Base-by-base conservation (phyloP, 148 eudicot genomes). In the Fallopia convolvulus region DNA sequence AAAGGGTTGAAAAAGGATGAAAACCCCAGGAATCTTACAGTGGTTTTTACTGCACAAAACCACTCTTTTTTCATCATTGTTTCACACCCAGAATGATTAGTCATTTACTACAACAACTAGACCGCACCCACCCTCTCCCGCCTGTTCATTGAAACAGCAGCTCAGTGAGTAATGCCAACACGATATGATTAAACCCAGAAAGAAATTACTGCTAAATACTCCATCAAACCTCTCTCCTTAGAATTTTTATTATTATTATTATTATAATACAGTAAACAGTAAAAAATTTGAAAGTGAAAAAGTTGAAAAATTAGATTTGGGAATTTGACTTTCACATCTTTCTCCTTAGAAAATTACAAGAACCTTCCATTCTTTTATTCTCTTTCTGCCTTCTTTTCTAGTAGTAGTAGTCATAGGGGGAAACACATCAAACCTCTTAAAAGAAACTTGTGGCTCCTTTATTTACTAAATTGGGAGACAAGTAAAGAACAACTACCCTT, bases 351-450 rank as follows among this genome's bases (percentile, higher is more conserved):
- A 84, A 77, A 76, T 80, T 82, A 75, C 70, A 80, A 85, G 90
- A 88, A 90, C 83, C 87, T 90, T 88, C 93, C 80, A 82, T 78
- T 79, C 84, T 76, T 86, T 44, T 84, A 75, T 78, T 70, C 66
- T 65, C 76, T 80, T 44, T 49, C 70, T 75, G n/a, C 40, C 63
- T 11, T 55, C 6, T 55, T 53, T 75, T 74, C 49, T 48, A 13
- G 46, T 36, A 13, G 49, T 53, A 26, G 70, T 61, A 23, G 66
- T 58, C 66, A 20, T 8, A 52, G 21, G 58, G 58, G 58, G 58
- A 52, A 52, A 52, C 58, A 55, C 75, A 72, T 48, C 52, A 42
- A 72, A 63, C 70, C 15, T 26, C 15, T 61, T 53, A 53, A 53
- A 53, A 53, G 60, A 53, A n/a, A 63, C 36, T 8, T 26, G 26